Evolutionary conservation across 768 basidiomycete genomes (phyloP).

Genomic region (Lentinus brumalis): DNA sequence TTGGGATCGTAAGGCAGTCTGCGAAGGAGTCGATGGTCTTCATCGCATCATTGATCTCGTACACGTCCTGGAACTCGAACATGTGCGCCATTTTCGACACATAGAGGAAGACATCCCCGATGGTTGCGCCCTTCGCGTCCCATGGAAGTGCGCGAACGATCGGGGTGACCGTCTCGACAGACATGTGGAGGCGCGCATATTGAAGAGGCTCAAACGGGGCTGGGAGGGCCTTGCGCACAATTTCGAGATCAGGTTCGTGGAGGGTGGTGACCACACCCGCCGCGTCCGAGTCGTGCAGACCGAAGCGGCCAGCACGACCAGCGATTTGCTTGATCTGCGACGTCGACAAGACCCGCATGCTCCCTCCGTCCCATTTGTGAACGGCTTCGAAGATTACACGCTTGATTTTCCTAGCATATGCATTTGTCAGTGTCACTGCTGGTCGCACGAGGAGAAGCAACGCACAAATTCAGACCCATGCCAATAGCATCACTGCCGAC

Average conservation of each 20-base stretch:
- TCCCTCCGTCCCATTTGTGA: constrained; percentile 62
- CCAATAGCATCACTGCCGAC: constrained; percentile 95
- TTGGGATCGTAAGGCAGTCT: constrained; percentile 42
- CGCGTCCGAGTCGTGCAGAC: constrained; percentile 52
- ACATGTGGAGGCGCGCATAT: constrained; percentile 50
- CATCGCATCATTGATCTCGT: constrained; percentile 34
- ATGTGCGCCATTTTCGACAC: constrained; percentile 46
- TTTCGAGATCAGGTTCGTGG: constrained; percentile 57
- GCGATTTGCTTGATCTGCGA: constrained; percentile 94
- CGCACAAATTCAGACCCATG: constrained; percentile 96
- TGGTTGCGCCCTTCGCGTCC: constrained; percentile 39
- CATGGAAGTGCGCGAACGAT: constrained; percentile 47
- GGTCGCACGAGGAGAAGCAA: constrained; percentile 8
- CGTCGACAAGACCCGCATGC: constrained; percentile 49
- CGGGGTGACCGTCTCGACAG: constrained; percentile 25
- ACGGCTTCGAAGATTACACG: constrained; percentile 79
- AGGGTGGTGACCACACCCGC: constrained; percentile 79
- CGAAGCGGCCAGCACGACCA: constrained; percentile 90
- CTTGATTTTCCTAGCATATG: constrained; percentile 75
- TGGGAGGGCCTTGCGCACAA: constrained; percentile 57
- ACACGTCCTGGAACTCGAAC: constrained; percentile 41
- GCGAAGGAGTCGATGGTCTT: constrained; percentile 46
- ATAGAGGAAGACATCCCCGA: constrained; percentile 53
- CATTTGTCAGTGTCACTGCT: background rate
- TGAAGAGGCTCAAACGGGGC: constrained; percentile 51